Percentiles rank a stretch among this genome's conserved stretches.
Evolutionary conservation across 257 asterid species (phyloP).

Genomic region (Paulownia fortunei): DNA sequence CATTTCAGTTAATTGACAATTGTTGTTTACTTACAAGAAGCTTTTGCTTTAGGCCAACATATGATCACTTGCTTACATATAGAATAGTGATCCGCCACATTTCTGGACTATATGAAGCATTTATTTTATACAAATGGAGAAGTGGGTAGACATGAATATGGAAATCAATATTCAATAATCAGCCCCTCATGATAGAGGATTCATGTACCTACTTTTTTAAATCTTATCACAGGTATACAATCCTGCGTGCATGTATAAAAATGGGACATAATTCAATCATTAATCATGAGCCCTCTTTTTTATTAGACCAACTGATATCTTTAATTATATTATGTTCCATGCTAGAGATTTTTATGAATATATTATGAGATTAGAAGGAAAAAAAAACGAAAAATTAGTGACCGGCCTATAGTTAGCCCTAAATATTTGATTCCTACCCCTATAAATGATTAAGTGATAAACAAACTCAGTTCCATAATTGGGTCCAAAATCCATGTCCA

Average conservation of each 20-base stretch:
- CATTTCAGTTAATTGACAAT: too few species aligned
- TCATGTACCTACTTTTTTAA: constrained; percentile 31
- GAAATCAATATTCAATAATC: constrained; percentile 38
- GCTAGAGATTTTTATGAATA: neutral
- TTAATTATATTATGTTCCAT: constrained; percentile 33
- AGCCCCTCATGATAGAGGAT: constrained; percentile 31
- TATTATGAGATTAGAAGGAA: neutral
- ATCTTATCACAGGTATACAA: neutral
- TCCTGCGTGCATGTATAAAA: constrained; percentile 16
- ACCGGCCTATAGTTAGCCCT: constrained; percentile 34
- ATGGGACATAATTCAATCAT: constrained; percentile 16
- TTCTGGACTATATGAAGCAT: neutral
- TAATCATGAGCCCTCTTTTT: constrained; percentile 19
- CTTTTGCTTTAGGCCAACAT: neutral
- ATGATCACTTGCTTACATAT: neutral
- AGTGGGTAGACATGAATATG: constrained; percentile 24
- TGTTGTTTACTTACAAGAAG: too few species aligned
- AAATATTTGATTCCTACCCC: constrained; percentile 19
- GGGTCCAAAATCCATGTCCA: neutral
- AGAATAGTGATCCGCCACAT: neutral
- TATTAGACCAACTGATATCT: neutral
- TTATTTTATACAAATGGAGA: neutral
- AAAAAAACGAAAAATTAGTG: neutral
- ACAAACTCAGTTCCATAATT: neutral
- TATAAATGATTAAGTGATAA: neutral